phyloP scores from a whole-genome alignment of 208 protist species.

The Leishmania gerbilli region DNA sequence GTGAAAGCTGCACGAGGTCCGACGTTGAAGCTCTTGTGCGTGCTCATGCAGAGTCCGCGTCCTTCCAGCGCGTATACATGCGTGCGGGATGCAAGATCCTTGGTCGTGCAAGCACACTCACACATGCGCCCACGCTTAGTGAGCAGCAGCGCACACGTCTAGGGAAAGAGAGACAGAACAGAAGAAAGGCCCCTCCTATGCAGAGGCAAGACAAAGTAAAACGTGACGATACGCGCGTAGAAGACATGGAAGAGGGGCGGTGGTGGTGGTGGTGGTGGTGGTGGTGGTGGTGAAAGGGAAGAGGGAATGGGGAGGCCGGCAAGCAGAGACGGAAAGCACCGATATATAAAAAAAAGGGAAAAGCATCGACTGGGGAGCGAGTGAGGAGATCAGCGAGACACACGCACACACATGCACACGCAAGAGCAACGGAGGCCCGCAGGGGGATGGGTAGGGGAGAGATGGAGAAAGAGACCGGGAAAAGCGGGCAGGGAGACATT shows the following conservation, averaged over 20 bases:
- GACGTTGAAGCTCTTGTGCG: not conserved
- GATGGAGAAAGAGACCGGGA: too few species aligned
- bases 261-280: not conserved
- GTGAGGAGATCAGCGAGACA: conserved; percentile 1
- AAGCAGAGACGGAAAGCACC: not conserved
- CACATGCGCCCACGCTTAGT: not conserved
- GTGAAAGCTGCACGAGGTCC: not conserved
- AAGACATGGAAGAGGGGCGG: not conserved
- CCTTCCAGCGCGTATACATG: not conserved
- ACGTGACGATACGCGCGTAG: not conserved
- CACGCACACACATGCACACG: not conserved
- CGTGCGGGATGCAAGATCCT: not conserved
- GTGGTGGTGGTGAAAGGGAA: not conserved
- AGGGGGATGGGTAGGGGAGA: not conserved
- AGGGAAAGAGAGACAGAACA: not conserved
- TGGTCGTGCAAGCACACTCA: not conserved
- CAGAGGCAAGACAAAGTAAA: not conserved
- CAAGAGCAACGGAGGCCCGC: not conserved
- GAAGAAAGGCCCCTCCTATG: not conserved
- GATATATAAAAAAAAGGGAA: not conserved
- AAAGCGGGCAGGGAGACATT: not conserved
- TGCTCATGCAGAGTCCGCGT: not conserved
- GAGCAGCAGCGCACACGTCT: not conserved
- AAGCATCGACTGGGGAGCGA: not conserved
- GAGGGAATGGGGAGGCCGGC: not conserved